Conservation (phyloP, 352 stramenopile species). For the Globisporangium abappressorium region DNA sequence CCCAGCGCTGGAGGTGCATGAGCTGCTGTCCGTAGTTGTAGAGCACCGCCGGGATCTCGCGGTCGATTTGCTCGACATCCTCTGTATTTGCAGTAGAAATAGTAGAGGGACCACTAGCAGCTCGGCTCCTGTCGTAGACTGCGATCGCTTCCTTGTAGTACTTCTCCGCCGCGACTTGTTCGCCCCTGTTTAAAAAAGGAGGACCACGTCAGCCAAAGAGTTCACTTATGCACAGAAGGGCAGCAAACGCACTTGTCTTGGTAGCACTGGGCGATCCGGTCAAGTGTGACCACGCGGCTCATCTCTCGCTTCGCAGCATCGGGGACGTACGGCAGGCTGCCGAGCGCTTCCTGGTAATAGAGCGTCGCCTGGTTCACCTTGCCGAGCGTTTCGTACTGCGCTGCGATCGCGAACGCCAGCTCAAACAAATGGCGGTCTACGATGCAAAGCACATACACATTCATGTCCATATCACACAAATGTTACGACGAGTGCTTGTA, state of each 20-base stretch:
- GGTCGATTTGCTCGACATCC: constrained; percentile 20
- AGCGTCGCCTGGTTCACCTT: constrained; percentile 40
- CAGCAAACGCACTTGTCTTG: constrained; percentile 40
- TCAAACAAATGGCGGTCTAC: constrained; percentile 79
- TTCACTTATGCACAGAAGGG: background rate
- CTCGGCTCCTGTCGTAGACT: constrained; percentile 21
- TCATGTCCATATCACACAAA: background rate
- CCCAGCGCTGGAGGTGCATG: constrained; percentile 28
- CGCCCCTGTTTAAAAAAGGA: constrained; percentile 14
- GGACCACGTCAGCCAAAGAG: background rate
- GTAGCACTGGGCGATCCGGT: constrained; percentile 78
- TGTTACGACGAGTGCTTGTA: background rate
- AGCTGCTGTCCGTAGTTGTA: constrained; percentile 35
- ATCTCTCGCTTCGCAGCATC: constrained; percentile 30
- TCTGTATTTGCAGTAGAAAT: background rate
- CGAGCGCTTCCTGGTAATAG: constrained; percentile 71
- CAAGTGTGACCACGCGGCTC: constrained; percentile 64
- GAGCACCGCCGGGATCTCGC: constrained; percentile 26
- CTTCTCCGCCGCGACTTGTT: constrained; percentile 32
- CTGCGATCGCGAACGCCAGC: constrained; percentile 69
- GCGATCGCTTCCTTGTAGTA: constrained; percentile 40
- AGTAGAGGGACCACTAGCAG: background rate
- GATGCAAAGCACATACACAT: background rate
- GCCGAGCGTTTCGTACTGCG: constrained; percentile 64
- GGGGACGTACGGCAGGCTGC: constrained; percentile 38